Evolutionary conservation across 352 stramenopile species (phyloP).

Genomic region (Pythium apleroticum): DNA sequence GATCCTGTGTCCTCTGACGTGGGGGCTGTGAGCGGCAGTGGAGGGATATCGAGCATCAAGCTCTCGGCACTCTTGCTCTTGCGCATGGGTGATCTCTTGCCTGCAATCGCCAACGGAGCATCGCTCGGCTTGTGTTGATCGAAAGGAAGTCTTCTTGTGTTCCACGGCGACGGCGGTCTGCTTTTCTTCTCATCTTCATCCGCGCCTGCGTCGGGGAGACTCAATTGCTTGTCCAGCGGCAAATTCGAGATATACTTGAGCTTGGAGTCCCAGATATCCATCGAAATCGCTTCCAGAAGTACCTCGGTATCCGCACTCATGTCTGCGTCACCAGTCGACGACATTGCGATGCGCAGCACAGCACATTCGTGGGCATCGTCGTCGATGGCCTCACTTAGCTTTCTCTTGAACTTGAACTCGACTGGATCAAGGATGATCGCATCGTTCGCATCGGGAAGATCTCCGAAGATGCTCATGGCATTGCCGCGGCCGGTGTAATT

Average conservation of each 20-base stretch:
- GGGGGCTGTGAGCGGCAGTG: background rate
- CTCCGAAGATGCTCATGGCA: constrained; percentile 49
- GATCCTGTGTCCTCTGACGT: background rate
- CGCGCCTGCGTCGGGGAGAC: constrained; percentile 36
- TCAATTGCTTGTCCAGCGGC: constrained; percentile 61
- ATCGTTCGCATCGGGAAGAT: constrained; percentile 53
- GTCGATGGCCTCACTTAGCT: constrained; percentile 23
- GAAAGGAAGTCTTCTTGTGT: constrained; percentile 1
- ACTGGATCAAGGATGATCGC: constrained; percentile 69
- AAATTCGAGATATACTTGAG: constrained; percentile 85
- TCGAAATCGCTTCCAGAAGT: constrained; percentile 82
- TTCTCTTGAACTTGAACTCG: constrained; percentile 14
- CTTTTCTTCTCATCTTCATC: constrained; percentile 28
- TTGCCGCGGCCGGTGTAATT: constrained; percentile 44
- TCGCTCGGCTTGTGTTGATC: background rate
- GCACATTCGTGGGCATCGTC: constrained; percentile 51
- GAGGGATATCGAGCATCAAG: constrained; percentile 16
- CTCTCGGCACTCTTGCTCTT: constrained; percentile 28
- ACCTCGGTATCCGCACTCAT: constrained; percentile 74
- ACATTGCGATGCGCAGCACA: constrained; percentile 81
- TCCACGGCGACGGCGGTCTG: constrained; percentile 6
- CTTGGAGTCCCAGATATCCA: constrained; percentile 83
- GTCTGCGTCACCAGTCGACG: constrained; percentile 54
- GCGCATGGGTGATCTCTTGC: constrained; percentile 19
- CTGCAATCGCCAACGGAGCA: background rate